Conservation (phyloP, 768 basidiomycete species). For the Exidia glandulosa region DNA sequence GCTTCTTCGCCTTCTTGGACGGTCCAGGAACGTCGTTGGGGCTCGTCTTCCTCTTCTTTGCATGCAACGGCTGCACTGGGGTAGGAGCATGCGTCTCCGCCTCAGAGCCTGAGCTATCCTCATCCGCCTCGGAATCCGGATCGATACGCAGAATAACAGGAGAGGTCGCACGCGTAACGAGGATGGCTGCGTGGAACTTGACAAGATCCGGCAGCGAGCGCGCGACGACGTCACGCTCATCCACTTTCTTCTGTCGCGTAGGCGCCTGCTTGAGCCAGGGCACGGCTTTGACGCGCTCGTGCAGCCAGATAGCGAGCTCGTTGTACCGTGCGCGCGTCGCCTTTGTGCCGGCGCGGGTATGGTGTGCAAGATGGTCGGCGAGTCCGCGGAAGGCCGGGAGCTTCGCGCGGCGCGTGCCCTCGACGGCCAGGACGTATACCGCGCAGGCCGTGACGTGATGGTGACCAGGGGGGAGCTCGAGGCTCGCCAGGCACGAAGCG, state of each 20-base stretch:
- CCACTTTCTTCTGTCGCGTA: constrained; percentile 6
- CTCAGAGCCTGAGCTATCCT: too few species aligned
- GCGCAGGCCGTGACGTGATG: not conserved
- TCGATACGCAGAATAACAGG: too few species aligned
- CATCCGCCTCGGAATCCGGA: too few species aligned
- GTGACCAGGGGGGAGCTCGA: not conserved
- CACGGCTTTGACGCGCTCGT: not conserved
- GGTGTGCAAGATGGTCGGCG: not conserved
- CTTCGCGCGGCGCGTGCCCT: not conserved
- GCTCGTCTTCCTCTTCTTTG: too few species aligned
- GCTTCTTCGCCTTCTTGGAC: too few species aligned
- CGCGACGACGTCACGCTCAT: constrained; percentile 23
- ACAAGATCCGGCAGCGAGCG: too few species aligned
- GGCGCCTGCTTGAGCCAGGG: not conserved
- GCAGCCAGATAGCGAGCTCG: not conserved
- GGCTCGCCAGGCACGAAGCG: not conserved
- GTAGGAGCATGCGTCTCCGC: not conserved
- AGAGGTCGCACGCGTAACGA: too few species aligned
- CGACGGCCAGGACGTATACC: not conserved
- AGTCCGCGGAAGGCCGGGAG: not conserved
- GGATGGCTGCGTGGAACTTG: too few species aligned
- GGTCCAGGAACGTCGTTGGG: too few species aligned
- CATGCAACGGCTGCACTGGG: too few species aligned
- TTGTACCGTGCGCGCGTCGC: not conserved
- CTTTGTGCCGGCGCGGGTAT: not conserved